Base-by-base conservation (phyloP, 108 stramenopile genomes). In the Cyclotella cryptica region DNA sequence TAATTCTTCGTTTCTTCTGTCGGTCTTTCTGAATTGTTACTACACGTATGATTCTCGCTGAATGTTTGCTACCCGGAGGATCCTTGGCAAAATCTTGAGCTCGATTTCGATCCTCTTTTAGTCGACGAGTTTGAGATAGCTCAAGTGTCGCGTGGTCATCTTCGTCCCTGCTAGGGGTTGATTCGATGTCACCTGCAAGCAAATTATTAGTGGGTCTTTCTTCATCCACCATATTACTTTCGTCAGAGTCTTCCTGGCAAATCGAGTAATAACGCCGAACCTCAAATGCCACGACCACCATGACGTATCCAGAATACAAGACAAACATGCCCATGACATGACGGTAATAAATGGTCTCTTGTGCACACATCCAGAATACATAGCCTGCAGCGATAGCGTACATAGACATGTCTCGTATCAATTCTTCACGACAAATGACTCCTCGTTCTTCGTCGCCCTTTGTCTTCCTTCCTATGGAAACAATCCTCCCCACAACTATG, bases 401-500 rank as follows among this genome's bases (percentile, higher is more conserved):
- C 57, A 81, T 76, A 17, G 55, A 19, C 21, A 85, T 77, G 51
- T 85, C 84, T 62, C 84, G 39, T 42, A 81, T 55, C 18, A 85
- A 62, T n/a, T 80, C 84, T 39, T 63, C 80, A 52, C 67, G 74
- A 78, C 80, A 77, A 19, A 26, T 40, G 2, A 78, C 77, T 26
- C 40, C 72, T 55, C 3, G 51, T 63, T 21, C 40, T 40, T 24
- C 53, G 19, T 27, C 28, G 11, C 28, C 21, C 28, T 21, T 59
- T 42, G 14, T 52, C 77, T 55, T 75, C 19, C 74, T 55, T n/a
- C 74, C 79, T n/a, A 65, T 60, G 18, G 72, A 53, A 35, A 75
- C 65, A 26, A 90, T 84, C 42, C 75, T 35, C 21, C 88, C 91
- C 13, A 88, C 71, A 19, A 92, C 87, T 17, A 91, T 47, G 22